Base-by-base conservation (phyloP, 2,329 filamentous ascomycete genomes). In the Aspergillus pseudotamarii region DNA sequence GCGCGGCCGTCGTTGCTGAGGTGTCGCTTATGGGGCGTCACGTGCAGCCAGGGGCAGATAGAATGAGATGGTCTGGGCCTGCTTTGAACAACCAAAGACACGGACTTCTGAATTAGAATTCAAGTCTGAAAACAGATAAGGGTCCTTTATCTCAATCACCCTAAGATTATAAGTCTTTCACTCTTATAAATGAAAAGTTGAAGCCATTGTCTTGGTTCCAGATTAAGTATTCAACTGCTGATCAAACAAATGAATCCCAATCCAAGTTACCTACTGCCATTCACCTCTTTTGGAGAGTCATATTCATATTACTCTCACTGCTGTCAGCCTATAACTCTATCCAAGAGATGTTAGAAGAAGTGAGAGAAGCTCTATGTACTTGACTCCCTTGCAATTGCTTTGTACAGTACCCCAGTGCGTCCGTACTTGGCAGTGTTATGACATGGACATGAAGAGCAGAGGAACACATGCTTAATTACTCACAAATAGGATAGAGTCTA, bases 1-100 rank as follows among this genome's bases (percentile, higher is more conserved):
- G 64, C 70, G 70, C 70, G 66, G 65, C 58, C 70, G 73, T 73
- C 69, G 72, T 76, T 77, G 76, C 75, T 77, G 73, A 77, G 76
- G 75, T 77, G 76, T 76, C 75, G 74, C 75, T 78, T 76, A 76
- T 72, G 70, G 63, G 59, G 59, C 8, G 66, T 76, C 75, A 77
- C 75, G 75, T 77, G 75, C 72, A 60, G 63, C 63, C 69, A 70
- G 68, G 67, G 66, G 23, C 23, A 30, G 54, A 56, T 41, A 65
- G 61, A 59, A 65, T 66, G 61, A 59, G 54, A 19, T 36, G 51
- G 51, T 36, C 30, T 54, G 51, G 51, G 4, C 51, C 51, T 34
- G 51, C 32, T 36, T 36, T 36, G 14, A n/a, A n/a, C 38, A n/a
- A 9, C 38, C 16, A n/a, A n/a, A 41, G 8, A 41, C 19, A n/a